Evolutionary conservation across 2,329 filamentous ascomycete genomes (phyloP).

Genomic region (Colletotrichum viniferum): DNA sequence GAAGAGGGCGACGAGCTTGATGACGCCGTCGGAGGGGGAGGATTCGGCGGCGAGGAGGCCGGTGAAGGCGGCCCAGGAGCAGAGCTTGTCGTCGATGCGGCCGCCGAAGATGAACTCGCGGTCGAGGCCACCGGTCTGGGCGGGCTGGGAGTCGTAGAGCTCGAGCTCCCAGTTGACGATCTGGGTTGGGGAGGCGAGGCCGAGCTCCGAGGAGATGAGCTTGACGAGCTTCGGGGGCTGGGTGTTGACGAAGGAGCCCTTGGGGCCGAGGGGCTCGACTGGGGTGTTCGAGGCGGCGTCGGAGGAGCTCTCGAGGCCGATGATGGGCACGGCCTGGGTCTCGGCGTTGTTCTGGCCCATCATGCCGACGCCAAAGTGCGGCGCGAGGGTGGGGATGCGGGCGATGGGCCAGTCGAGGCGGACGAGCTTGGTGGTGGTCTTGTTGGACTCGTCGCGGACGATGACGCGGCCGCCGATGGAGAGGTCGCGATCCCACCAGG

Average conservation of each 20-base stretch:
- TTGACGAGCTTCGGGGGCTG: slow-evolving; percentile 87
- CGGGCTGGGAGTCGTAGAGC: slow-evolving; percentile 89
- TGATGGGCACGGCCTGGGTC: slow-evolving; percentile 92
- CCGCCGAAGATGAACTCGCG: slow-evolving; percentile 95
- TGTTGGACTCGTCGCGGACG: slow-evolving; percentile 76
- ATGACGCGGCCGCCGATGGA: slow-evolving; percentile 89
- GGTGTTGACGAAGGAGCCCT: slow-evolving; percentile 76
- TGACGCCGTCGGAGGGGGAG: slow-evolving; percentile 63
- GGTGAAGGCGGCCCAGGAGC: slow-evolving; percentile 89
- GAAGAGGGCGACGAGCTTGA: slow-evolving; percentile 93
- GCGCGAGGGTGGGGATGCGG: slow-evolving; percentile 86
- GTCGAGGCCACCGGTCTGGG: slow-evolving; percentile 81
- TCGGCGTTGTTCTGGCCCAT: slow-evolving; percentile 76
- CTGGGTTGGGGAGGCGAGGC: slow-evolving; percentile 70
- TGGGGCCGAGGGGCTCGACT: slow-evolving; percentile 57
- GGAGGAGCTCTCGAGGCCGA: slow-evolving; percentile 79
- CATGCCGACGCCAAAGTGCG: slow-evolving; percentile 86
- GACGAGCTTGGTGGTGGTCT: slow-evolving; percentile 81
- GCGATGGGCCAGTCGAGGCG: slow-evolving; percentile 96
- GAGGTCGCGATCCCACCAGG: slow-evolving; percentile 97
- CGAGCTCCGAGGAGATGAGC: slow-evolving; percentile 80
- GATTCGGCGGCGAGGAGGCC: slow-evolving; percentile 74
- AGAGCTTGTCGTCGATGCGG: slow-evolving; percentile 96
- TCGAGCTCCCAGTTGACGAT: slow-evolving; percentile 98
- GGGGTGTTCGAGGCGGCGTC: slow-evolving; percentile 30